Conservation (phyloP, 1,139 yeast genomes). For the Saccharomyces uvarum region DNA sequence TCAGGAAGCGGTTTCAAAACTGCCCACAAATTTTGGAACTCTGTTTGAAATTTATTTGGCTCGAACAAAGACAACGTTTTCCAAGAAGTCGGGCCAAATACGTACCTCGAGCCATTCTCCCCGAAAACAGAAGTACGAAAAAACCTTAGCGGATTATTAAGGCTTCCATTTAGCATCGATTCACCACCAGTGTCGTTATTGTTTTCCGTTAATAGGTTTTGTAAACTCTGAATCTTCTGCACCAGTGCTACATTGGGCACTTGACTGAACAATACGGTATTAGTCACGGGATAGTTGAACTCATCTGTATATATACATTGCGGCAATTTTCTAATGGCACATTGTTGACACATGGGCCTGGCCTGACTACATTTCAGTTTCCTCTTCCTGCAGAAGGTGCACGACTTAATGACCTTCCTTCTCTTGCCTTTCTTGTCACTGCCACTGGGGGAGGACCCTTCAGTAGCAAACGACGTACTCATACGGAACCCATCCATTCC, state of each 20-base stretch:
- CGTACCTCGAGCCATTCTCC: constrained; percentile 7
- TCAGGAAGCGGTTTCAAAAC: constrained; percentile 10
- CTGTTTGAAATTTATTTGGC: constrained; percentile 15
- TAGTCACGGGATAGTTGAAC: constrained; percentile 16
- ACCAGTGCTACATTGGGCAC: constrained; percentile 23
- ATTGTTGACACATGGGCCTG: constrained; percentile 24
- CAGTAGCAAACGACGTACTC: background rate
- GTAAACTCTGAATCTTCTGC: constrained; percentile 16
- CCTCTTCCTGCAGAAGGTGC: constrained; percentile 28
- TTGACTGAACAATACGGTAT: constrained; percentile 18
- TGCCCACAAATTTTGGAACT: constrained; percentile 19
- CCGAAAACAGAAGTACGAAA: constrained; percentile 3
- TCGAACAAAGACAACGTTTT: constrained; percentile 15
- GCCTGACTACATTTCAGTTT: constrained; percentile 28
- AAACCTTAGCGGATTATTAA: background rate
- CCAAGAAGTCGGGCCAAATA: constrained; percentile 26
- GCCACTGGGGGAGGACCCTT: background rate
- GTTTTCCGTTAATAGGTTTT: constrained; percentile 4
- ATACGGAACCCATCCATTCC: background rate
- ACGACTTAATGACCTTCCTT: constrained; percentile 25
- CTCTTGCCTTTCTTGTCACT: constrained; percentile 7
- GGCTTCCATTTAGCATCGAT: background rate
- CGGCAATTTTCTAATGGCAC: constrained; percentile 19
- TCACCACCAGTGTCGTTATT: background rate
- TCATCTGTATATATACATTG: constrained; percentile 24